A percentile compares a stretch with the other conserved stretches of the same genome.
Evolutionary conservation across 2,329 filamentous ascomycete species (phyloP).

Genomic region (Phaeosphaeria sp.): DNA sequence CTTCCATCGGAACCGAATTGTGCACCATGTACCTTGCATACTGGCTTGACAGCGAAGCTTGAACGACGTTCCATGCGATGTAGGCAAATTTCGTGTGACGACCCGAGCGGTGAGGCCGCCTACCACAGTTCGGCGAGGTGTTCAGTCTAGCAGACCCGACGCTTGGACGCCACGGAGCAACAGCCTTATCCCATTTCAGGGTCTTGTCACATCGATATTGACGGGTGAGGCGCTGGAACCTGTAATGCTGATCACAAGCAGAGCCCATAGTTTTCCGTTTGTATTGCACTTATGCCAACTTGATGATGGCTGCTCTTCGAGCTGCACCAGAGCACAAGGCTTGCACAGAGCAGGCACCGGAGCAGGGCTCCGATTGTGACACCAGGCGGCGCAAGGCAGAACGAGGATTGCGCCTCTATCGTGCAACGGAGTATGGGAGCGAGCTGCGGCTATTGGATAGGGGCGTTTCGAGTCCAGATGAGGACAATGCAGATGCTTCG

Average conservation of each 20-base stretch:
- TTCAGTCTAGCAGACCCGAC: slow-evolving; percentile 5
- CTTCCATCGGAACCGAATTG: slow-evolving; percentile 1
- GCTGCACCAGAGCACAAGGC: not conserved
- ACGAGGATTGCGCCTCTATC: not conserved
- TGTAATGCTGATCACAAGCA: not conserved
- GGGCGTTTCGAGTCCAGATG: not conserved
- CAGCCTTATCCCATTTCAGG: not conserved
- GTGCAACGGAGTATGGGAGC: not conserved
- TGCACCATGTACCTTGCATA: slow-evolving; percentile 17
- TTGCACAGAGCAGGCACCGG: not conserved
- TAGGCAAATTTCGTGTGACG: slow-evolving; percentile 7
- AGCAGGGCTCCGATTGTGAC: not conserved
- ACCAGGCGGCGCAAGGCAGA: not conserved
- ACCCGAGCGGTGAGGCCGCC: slow-evolving; percentile 15
- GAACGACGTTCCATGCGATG: slow-evolving; percentile 11
- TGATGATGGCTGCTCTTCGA: not conserved
- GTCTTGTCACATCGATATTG: not conserved
- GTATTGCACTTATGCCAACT: not conserved
- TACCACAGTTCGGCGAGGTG: slow-evolving; percentile 21
- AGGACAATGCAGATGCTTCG: not conserved
- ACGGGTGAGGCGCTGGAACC: not conserved
- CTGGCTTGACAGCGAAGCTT: slow-evolving; percentile 8
- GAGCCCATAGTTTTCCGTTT: not conserved
- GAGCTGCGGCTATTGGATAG: not conserved
- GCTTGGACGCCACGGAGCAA: slow-evolving; percentile 5